These are phyloP conservation scores for Diplocarpon rosae DNA, from an alignment of 2,329 filamentous ascomycete species.

Conservation along the genomic window DNA sequence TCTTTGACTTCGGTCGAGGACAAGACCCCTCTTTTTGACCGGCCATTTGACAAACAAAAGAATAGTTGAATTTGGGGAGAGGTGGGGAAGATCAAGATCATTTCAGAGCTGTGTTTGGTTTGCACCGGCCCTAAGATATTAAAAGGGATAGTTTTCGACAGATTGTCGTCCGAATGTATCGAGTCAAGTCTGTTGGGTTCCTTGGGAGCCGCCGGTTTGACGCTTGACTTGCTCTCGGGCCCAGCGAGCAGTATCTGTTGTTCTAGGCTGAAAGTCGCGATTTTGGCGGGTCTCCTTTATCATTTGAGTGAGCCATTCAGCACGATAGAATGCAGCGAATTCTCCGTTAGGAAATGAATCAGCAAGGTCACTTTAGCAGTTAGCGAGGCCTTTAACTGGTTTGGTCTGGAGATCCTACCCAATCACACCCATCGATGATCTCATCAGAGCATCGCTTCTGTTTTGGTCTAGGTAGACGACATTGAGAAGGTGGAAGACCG, in stretches of 20 bases:
- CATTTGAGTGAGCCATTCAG: slow-evolving; percentile 81
- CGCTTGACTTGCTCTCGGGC: slow-evolving; percentile 95
- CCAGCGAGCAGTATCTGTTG: slow-evolving; percentile 92
- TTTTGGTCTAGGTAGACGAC: slow-evolving; percentile 72
- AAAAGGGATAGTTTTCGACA: slow-evolving; percentile 19
- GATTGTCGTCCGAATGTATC: slow-evolving; percentile 5
- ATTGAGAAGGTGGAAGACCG: slow-evolving; percentile 80
- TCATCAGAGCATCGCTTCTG: slow-evolving; percentile 82
- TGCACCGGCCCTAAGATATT: slow-evolving; percentile 21
- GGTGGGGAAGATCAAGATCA: slow-evolving; percentile 7
- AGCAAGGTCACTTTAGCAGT: slow-evolving; percentile 63
- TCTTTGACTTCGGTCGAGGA: slow-evolving; percentile 23
- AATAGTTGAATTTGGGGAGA: slow-evolving; percentile 10
- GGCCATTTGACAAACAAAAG: slow-evolving; percentile 17
- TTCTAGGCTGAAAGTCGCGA: slow-evolving; percentile 74
- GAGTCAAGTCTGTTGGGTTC: slow-evolving; percentile 26
- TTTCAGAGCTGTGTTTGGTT: slow-evolving; percentile 14
- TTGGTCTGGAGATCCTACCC: slow-evolving; percentile 50
- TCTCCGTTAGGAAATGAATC: slow-evolving; percentile 90
- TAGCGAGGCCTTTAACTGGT: slow-evolving; percentile 7
- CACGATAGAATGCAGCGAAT: slow-evolving; percentile 71
- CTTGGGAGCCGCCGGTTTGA: slow-evolving; percentile 49
- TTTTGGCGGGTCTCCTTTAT: slow-evolving; percentile 88
- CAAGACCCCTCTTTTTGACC: slow-evolving; percentile 27
- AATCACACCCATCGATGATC: slow-evolving; percentile 94